Percentiles rank a stretch among this genome's conserved stretches.
Evolutionary conservation across 495 filamentous ascomycete genomes (phyloP).

Genomic region (Paragyromitra xinjiangensis): DNA sequence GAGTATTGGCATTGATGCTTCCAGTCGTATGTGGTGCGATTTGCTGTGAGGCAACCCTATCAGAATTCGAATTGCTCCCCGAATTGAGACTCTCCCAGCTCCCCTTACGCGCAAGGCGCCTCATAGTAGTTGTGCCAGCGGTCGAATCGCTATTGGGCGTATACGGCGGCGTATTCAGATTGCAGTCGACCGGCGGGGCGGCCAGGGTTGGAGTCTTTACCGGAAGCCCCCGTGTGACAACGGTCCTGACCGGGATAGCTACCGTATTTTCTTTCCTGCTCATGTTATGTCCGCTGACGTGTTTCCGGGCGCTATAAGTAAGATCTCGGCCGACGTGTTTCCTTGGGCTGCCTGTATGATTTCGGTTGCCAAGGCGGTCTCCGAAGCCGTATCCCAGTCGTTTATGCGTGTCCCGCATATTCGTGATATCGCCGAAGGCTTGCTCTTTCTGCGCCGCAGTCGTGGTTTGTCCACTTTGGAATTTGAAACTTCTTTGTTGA

Average conservation of each 20-base stretch:
- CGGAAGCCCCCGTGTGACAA: constrained; percentile 27
- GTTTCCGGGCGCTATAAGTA: constrained; percentile 26
- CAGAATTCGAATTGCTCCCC: constrained; percentile 48
- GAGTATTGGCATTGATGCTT: not conserved
- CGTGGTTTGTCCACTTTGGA: constrained; percentile 20
- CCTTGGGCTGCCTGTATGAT: not conserved
- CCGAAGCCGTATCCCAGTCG: constrained; percentile 42
- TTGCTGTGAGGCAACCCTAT: constrained; percentile 25
- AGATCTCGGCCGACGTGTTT: constrained; percentile 31
- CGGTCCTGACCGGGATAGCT: constrained; percentile 26
- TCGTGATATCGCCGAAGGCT: constrained; percentile 43
- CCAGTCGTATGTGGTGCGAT: constrained; percentile 14
- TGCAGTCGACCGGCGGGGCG: constrained; percentile 22
- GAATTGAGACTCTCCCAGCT: constrained; percentile 47
- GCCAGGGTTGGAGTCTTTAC: constrained; percentile 24
- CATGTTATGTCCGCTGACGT: constrained; percentile 13
- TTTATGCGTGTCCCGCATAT: constrained; percentile 37
- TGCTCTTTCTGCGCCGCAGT: constrained; percentile 37
- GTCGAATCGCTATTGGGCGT: constrained; percentile 40
- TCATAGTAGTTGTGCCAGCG: not conserved
- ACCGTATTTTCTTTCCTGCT: constrained; percentile 21
- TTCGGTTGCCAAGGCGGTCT: constrained; percentile 33
- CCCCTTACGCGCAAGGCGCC: constrained; percentile 22
- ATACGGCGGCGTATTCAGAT: constrained; percentile 42
- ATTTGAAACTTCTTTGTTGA: constrained; percentile 30